Conservation (phyloP, 495 filamentous ascomycete genomes). For the Halenospora varia region DNA sequence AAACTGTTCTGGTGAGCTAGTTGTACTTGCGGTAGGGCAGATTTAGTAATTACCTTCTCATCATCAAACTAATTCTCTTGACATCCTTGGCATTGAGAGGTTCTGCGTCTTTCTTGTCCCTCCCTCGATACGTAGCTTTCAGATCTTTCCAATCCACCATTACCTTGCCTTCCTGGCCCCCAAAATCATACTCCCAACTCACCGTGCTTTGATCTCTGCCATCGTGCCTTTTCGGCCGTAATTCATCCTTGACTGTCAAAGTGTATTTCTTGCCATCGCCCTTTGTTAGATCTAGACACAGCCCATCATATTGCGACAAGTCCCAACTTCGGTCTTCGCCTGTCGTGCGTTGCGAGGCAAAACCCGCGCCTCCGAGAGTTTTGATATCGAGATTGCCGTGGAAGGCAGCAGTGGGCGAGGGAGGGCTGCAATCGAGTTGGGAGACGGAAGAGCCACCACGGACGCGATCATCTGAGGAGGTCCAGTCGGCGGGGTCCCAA, state of each 20-base stretch:
- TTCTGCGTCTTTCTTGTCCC: slow-evolving; percentile 48
- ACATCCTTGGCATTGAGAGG: slow-evolving; percentile 52
- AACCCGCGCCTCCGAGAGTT: slow-evolving; percentile 78
- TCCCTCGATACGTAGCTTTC: slow-evolving; percentile 68
- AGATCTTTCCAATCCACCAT: slow-evolving; percentile 59
- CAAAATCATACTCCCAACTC: slow-evolving; percentile 54
- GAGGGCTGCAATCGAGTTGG: slow-evolving; percentile 35
- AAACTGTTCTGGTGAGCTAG: slow-evolving; percentile 46
- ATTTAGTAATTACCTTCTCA: slow-evolving; percentile 55
- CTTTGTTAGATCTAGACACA: slow-evolving; percentile 31
- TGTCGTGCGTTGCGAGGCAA: slow-evolving; percentile 70
- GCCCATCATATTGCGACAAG: slow-evolving; percentile 49
- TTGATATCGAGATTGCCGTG: slow-evolving; percentile 65
- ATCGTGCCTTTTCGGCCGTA: slow-evolving; percentile 50
- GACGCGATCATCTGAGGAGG: slow-evolving; percentile 64
- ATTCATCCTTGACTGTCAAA: slow-evolving; percentile 65
- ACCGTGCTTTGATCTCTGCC: slow-evolving; percentile 60
- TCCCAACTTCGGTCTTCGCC: slow-evolving; percentile 49
- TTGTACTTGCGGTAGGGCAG: not conserved
- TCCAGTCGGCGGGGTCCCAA: slow-evolving; percentile 61
- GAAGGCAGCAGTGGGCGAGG: slow-evolving; percentile 44
- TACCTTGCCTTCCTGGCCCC: slow-evolving; percentile 25
- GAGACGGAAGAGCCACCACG: slow-evolving; percentile 67
- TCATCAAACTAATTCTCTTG: slow-evolving; percentile 70
- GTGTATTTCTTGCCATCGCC: slow-evolving; percentile 59